Conservation (phyloP, 176 grass and related monocot species). For the Cenchrus americanus region DNA sequence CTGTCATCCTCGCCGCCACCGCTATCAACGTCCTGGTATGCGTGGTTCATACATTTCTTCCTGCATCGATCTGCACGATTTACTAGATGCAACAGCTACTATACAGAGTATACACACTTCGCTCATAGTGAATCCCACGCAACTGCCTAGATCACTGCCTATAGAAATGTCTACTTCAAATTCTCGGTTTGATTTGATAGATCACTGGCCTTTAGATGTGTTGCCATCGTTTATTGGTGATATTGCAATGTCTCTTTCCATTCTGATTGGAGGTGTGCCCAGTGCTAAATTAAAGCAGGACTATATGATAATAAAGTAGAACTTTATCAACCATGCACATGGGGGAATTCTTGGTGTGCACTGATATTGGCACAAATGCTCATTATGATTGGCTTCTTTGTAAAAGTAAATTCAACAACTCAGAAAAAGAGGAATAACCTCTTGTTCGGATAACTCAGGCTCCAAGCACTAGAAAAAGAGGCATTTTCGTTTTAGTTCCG, state of each 20-base stretch:
- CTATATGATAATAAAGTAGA: neutral
- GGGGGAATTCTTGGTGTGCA: neutral
- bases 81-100: neutral
- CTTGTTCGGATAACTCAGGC: neutral
- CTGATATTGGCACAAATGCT: too few species aligned
- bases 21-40: neutral
- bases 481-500: neutral
- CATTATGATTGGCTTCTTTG: neutral
- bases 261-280: neutral
- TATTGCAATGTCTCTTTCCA: neutral
- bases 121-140: neutral
- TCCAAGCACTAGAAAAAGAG: too few species aligned
- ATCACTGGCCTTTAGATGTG: neutral
- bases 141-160: neutral
- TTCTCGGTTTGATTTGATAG: neutral
- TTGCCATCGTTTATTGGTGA: neutral
- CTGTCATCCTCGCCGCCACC: slow-evolving; percentile 14
- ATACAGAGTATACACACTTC: neutral
- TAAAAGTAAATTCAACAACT: neutral
- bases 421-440: neutral
- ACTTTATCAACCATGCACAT: neutral
- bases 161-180: neutral
- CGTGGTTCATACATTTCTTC: neutral
- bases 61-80: neutral
- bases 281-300: neutral